Base-by-base conservation (phyloP, 2,329 filamentous ascomycete genomes). In the Cladosporium velox region DNA sequence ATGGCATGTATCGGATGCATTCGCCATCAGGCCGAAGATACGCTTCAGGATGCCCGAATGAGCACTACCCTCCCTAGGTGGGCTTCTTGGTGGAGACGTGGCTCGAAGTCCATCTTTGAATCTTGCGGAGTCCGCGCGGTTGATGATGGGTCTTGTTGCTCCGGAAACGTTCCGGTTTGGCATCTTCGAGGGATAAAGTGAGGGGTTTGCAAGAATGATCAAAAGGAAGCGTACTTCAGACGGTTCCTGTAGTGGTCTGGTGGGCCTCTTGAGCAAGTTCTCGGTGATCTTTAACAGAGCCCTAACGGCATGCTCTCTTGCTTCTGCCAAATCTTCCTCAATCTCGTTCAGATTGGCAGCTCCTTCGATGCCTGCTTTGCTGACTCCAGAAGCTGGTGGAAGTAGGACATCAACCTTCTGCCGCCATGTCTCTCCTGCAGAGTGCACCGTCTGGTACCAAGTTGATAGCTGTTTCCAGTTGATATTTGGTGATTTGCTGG, bases 11-110 rank as follows among this genome's bases (percentile, higher is more conserved):
- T 87, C 86, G 0, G 91, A 85, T 14, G 91, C 82, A 75, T 96
- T 92, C 1, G 92, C 90, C 28, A 96, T 75, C 11, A 97, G 80
- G 0, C 93, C 93, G 30, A 96, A 77, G 47, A 96, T 88, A 44
- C 93, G 87, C 77, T 97, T 97, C 72, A 96, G 87, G 63, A 97
- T 90, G 4, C 90, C 90, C 2, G 91, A 93, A 77, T 96, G 91
- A 67, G 57, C 34, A 32, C 51, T 66, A 12, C 54, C 63, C 26
- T 65, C 63, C 12, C 63, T 59, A 3, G 63, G 63, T 38, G 63
- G 54, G 8, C 54, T 47, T 21, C 49, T 52, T 24, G 49, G 54
- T 18, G 64, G 57, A 21, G 54, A 59, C 35, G 51, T 26, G 3
- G 57, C 47, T 55, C 60, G 49, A n/a, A 63, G 60, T 18, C 60